Percentiles rank a stretch among this genome's conserved stretches.
Conservation (phyloP, 2,329 filamentous ascomycete species). For the Neonectria hederae region DNA sequence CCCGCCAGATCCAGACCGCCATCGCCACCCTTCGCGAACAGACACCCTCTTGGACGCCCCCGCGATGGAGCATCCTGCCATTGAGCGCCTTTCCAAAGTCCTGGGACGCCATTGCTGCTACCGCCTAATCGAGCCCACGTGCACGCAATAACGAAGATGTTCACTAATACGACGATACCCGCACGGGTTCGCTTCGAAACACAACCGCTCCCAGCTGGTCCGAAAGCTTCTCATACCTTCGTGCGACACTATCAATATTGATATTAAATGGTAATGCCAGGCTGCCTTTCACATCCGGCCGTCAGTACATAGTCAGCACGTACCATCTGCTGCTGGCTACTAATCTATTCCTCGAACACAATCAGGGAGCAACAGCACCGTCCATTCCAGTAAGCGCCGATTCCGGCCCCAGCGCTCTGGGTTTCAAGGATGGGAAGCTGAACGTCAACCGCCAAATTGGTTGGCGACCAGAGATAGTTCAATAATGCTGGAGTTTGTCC, state of each 20-base stretch:
- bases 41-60: slow-evolving; percentile 46
- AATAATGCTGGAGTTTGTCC: background rate
- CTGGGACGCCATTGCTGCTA: slow-evolving; percentile 6
- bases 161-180: background rate
- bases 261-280: background rate
- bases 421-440: background rate
- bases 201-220: background rate
- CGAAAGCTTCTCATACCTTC: background rate
- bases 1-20: slow-evolving; percentile 50
- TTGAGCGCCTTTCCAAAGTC: slow-evolving; percentile 38
- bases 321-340: background rate
- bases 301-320: background rate
- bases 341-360: background rate
- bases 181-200: background rate
- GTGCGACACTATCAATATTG: background rate
- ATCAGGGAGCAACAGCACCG: background rate
- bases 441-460: background rate
- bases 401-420: background rate
- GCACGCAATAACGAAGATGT: background rate
- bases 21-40: slow-evolving; percentile 46
- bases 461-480: background rate
- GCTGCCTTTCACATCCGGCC: background rate
- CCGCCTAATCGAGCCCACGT: background rate
- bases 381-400: slow-evolving; percentile 8
- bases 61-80: slow-evolving; percentile 51